Base-by-base conservation (phyloP, 2,329 filamentous ascomycete species). In the Exophiala viscosa region DNA sequence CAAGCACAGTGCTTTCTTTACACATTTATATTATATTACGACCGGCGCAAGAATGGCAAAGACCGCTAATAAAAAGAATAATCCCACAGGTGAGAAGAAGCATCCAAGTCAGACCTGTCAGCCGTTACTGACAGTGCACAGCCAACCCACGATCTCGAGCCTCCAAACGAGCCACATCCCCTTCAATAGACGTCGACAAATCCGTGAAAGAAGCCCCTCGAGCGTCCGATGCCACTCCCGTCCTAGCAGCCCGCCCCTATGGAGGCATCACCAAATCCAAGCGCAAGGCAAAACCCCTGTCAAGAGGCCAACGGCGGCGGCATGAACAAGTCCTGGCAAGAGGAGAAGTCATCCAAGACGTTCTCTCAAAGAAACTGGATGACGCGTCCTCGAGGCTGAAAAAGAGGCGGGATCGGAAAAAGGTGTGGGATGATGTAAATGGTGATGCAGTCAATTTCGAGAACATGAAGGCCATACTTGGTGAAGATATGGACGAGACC, bases 111-210 rank as follows among this genome's bases (percentile, higher is more conserved):
- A 33, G n/a, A 35, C 13, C 7, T 28, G 35, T n/a, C 18, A 43
- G 18, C 31, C 41, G 5, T n/a, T 20, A 3, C 14, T 28, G 17
- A 48, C 40, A 20, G 36, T 15, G 13, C n/a, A 38, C 55, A 83
- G 79, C 73, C 53, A 70, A 74, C 44, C 78, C 79, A 13, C 79
- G 79, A 63, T 83, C 82, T 45, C 80, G 82, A 51, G 80, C 81
- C 50, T 79, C 80, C 34, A 76, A 80, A 58, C 75, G 82, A 61
- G 80, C 75, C 56, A 73, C 70, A 48, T 81, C 79, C 5, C 81
- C 81, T 15, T 76, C 77, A 48, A 67, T 79, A 57, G 67, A 79
- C 56, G 63, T 77, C 43, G 75, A 80, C 66, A 78, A 77, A 63
- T 76, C 76, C 39, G 62, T 79, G 45, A 72, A 64, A 50, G 65